Percentiles rank a stretch among this genome's conserved stretches.
phyloP scores from a whole-genome alignment of 495 filamentous ascomycete genomes.

The Trichoderma asperelloides region DNA sequence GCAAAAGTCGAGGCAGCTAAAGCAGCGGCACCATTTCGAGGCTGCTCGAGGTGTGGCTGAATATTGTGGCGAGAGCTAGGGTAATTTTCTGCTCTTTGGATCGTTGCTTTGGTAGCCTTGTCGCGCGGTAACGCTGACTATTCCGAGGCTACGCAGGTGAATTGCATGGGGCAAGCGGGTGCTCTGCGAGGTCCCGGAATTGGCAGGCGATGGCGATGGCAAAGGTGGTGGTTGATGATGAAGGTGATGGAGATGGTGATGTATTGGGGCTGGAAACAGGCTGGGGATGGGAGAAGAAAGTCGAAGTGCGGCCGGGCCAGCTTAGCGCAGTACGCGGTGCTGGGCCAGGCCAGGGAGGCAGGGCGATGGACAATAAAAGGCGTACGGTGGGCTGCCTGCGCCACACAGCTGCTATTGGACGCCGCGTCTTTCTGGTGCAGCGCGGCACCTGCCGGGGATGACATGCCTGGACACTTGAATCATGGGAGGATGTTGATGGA shows the following conservation, averaged over 20 bases:
- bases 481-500: neutral
- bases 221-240: neutral
- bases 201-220: neutral
- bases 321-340: neutral
- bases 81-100: neutral
- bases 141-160: neutral
- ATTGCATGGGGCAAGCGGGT: neutral
- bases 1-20: conserved; percentile 15
- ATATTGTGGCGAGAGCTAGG: conserved; percentile 42
- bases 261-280: conserved; percentile 1
- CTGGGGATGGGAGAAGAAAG: conserved; percentile 5
- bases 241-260: neutral
- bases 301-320: neutral
- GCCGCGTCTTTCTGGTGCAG: neutral
- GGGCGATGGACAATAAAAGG: conserved; percentile 5
- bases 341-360: neutral
- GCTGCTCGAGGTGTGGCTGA: conserved; percentile 35
- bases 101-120: neutral
- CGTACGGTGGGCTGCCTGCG: conserved; percentile 1
- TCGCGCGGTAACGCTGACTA: conserved; percentile 1
- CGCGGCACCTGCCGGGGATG: neutral
- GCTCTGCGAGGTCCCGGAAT: neutral
- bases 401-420: neutral
- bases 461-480: neutral
- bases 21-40: conserved; percentile 32